Evolutionary conservation across 768 basidiomycete genomes (phyloP).

Genomic region (Xerocomus spinulosus): DNA sequence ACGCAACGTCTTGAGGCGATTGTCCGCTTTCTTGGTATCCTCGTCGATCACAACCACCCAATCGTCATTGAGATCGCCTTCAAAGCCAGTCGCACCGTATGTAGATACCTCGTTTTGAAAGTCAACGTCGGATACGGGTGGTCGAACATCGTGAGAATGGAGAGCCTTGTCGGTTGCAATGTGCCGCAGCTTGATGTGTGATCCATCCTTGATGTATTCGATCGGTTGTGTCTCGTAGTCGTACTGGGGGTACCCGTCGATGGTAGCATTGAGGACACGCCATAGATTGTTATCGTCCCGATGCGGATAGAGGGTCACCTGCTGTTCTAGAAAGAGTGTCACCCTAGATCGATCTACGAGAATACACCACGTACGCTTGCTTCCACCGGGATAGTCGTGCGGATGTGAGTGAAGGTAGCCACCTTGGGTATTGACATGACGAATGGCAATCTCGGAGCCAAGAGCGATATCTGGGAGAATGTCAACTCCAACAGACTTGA

Average conservation of each 20-base stretch:
- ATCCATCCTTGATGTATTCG: constrained; percentile 58
- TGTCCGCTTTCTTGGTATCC: constrained; percentile 58
- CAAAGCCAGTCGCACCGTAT: constrained; percentile 84
- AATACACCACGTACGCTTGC: constrained; percentile 60
- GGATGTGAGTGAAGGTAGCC: constrained; percentile 97
- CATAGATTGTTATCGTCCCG: constrained; percentile 96
- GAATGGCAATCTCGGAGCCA: constrained; percentile 77
- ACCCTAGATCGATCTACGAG: not conserved
- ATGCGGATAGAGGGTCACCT: constrained; percentile 98
- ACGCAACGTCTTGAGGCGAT: constrained; percentile 72
- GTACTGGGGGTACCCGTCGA: constrained; percentile 36
- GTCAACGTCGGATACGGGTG: constrained; percentile 94
- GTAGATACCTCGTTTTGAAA: constrained; percentile 98
- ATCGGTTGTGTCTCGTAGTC: constrained; percentile 53
- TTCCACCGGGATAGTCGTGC: constrained; percentile 86
- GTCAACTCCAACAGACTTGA: not conserved
- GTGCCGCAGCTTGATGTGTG: constrained; percentile 80
- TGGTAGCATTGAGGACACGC: constrained; percentile 76
- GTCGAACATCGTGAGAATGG: constrained; percentile 93
- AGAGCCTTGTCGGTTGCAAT: constrained; percentile 76
- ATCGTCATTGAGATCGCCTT: constrained; percentile 90
- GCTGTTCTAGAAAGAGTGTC: constrained; percentile 67
- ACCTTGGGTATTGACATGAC: constrained; percentile 95
- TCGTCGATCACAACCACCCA: constrained; percentile 84
- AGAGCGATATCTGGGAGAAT: constrained; percentile 64